A percentile compares a stretch with the other conserved stretches of the same genome.
Conservation (phyloP, 192 early-diverging fungal species). For the Umbelopsis ramanniana region DNA sequence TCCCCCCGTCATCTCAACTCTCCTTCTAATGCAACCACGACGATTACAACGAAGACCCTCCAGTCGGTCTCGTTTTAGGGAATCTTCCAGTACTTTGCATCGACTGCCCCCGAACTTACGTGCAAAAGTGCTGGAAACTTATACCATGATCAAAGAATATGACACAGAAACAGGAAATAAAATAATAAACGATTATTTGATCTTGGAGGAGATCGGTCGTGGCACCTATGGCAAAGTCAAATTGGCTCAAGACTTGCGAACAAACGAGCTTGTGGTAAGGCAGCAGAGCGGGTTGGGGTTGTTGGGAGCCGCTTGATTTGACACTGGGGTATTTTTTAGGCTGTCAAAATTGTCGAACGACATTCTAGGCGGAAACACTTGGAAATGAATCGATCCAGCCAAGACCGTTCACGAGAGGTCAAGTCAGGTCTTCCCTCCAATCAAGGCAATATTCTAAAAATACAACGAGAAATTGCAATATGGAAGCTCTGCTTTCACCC, state of each 20-base stretch:
- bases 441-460: conserved; percentile 74
- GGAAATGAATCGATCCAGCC: conserved; percentile 31
- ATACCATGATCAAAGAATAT: conserved; percentile 81
- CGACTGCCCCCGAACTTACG: neutral
- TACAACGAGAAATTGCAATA: conserved; percentile 94
- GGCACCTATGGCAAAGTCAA: conserved; percentile 98
- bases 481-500: conserved; percentile 96
- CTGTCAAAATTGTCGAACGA: conserved; percentile 77
- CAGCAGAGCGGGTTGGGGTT: neutral
- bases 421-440: conserved; percentile 34
- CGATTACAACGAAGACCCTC: neutral
- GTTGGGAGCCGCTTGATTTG: neutral
- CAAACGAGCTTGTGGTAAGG: conserved; percentile 78
- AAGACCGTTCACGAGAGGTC: conserved; percentile 24
- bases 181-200: conserved; percentile 95
- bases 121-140: conserved; percentile 77
- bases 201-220: conserved; percentile 88
- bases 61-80: neutral
- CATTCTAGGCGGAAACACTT: conserved; percentile 55
- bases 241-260: conserved; percentile 77
- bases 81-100: neutral
- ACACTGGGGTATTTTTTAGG: conserved; percentile 43
- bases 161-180: conserved; percentile 90
- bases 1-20: neutral
- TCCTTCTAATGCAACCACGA: conserved; percentile 1